Evolutionary conservation across 208 protist species (phyloP).

Genomic region (Phytomonas sp.): DNA sequence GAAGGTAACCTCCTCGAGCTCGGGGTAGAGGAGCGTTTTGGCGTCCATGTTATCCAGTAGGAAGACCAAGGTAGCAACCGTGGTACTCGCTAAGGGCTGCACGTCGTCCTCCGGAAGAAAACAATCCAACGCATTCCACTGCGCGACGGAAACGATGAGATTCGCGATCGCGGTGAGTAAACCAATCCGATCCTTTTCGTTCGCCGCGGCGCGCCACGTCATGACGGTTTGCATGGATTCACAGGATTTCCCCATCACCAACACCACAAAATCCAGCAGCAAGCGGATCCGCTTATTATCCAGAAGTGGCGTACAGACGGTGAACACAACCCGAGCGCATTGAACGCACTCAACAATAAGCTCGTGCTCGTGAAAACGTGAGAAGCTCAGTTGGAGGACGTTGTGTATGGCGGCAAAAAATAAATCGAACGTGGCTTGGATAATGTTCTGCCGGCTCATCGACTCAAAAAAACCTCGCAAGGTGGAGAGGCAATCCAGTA

Average conservation of each 20-base stretch:
- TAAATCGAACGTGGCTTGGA: conserved; percentile 24
- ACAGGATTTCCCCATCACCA: conserved; percentile 16
- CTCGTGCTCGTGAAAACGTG: conserved; percentile 28
- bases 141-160: conserved; percentile 42
- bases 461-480: conserved; percentile 43
- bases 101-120: conserved; percentile 42
- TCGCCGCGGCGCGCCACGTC: conserved; percentile 29
- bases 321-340: conserved; percentile 38
- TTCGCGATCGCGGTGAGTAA: conserved; percentile 34
- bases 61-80: conserved; percentile 30
- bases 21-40: conserved; percentile 36
- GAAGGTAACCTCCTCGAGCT: conserved; percentile 54
- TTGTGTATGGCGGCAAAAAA: conserved; percentile 17
- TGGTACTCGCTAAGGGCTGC: conserved; percentile 19
- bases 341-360: conserved; percentile 30
- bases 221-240: conserved; percentile 12
- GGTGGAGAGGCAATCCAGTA: conserved; percentile 21
- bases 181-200: conserved; percentile 36
- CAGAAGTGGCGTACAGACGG: conserved; percentile 27
- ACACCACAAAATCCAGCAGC: conserved; percentile 27
- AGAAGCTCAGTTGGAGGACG: conserved; percentile 16
- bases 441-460: conserved; percentile 28
- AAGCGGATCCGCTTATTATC: conserved; percentile 25
- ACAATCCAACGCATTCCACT: conserved; percentile 69
- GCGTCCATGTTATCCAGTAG: conserved; percentile 55